Evolutionary conservation across 768 basidiomycete genomes (phyloP), one percentile per base, ranked within the genome.

Genomic region (Russula sp.): DNA sequence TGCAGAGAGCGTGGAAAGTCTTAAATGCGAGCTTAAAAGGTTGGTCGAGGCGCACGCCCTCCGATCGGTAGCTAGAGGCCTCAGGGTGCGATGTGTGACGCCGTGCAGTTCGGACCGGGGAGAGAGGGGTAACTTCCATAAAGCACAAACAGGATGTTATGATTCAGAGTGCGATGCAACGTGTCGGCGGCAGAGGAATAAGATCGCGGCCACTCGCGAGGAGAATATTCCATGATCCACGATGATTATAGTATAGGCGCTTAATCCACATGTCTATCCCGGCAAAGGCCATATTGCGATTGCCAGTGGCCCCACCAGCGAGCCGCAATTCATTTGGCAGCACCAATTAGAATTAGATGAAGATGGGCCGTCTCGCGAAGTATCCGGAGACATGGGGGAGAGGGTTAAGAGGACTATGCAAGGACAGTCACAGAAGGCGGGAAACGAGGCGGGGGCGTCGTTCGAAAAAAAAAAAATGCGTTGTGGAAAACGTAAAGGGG

Each of bases 121-220:
- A 32, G 51, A 57, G 31, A 32, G 55, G 49, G 49, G 53, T 44
- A 14, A 20, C 44, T 27, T 37, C 56, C 62, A 22, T 27, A 47
- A 57, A 45, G 42, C n/a, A 16, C 32, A 35, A 39, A 63, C 58
- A 52, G 62, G 50, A 52, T 45, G 42, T 44, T 39, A 14, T 57
- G 61, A 47, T 32, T 55, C 49, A 62, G 42, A 63, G 62, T 51
- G 51, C 37, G 42, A 47, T 59, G 57, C 62, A 59, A 63, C 62
- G 62, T 63, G 57, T 59, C 52, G 7, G 34, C n/a, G 4, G 18
- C 20, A 18, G 35, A 49, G 57, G 20, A 57, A 56, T 9, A 62
- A 50, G 54, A 55, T 6, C 4, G 44, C 22, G 22, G 22, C 22
- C 22, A 22, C 22, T 22, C 22, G 22, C 35, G 27, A 55, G 42